Evolutionary conservation across 495 filamentous ascomycete genomes (phyloP), one percentile per base, ranked within the genome.

Genomic region (Xeromyces bisporus): DNA sequence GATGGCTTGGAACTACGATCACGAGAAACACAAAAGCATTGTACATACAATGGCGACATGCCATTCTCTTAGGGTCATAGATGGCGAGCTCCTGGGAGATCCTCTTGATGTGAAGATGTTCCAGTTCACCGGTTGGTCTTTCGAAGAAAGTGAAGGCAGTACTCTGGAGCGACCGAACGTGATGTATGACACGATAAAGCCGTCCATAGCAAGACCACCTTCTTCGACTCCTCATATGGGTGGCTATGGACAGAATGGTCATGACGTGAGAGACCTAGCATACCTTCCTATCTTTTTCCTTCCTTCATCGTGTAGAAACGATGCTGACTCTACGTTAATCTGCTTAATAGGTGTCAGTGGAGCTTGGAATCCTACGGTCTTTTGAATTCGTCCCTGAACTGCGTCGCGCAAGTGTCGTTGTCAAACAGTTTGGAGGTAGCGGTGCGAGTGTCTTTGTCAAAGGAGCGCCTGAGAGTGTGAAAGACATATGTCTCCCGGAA

Each of bases 31-130:
- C 37, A 77, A 73, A 36, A 76, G 76, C 18, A 73, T 76, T 11
- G 58, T 94, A 11, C 81, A 91, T 43, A 85, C 84, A 0, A 99
- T 99, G 91, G 82, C 89, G 16, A 99, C 89, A 6, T 99, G 91
- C 35, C 91, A 99, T 47, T 91, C 87, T 2, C 62, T 99, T 10
- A 71, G 84, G 17, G 67, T 75, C 21, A 74, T 96, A 10, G 86
- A 99, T 37, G 75, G 68, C 26, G 83, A 94, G 42, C 62, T 93
- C 10, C 58, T 99, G 13, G 91, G 91, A 4, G 91, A 99, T 52
- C 91, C 91, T 18, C 64, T 99, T 9, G 91, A 99, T 51, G 58
- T 94, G 27, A 96, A 96, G 47, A 99, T 99, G 91, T 99, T 99
- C 47, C 75, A 93, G 43, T 99, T 93, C 43, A 99, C 91, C 1